A percentile compares a stretch with the other conserved stretches of the same genome.
These are phyloP conservation scores for Pneumocystis carinii DNA, from an alignment of 1,139 yeast species.

Conservation along the genomic window DNA sequence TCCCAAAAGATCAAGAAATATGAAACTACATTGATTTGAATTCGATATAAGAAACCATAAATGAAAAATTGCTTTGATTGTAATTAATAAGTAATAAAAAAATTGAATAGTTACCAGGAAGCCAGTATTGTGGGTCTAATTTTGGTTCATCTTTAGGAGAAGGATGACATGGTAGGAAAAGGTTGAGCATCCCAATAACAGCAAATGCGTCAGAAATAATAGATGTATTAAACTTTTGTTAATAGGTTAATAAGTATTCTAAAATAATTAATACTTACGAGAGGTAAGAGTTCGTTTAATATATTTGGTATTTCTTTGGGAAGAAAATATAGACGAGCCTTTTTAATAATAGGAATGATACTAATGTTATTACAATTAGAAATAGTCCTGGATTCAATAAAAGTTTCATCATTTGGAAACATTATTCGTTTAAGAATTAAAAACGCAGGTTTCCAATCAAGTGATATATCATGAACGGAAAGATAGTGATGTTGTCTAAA, in stretches of 20 bases:
- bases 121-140: constrained; percentile 17
- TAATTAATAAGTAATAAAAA: constrained; percentile 18
- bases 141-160: constrained; percentile 11
- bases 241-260: background rate
- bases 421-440: constrained; percentile 11
- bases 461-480: constrained; percentile 24
- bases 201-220: constrained; percentile 47
- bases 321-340: constrained; percentile 34
- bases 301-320: constrained; percentile 23
- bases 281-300: constrained; percentile 36
- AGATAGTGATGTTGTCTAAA: constrained; percentile 22
- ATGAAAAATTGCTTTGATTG: constrained; percentile 49
- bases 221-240: background rate
- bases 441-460: constrained; percentile 19
- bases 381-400: background rate
- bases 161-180: constrained; percentile 21
- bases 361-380: constrained; percentile 6
- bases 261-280: constrained; percentile 32
- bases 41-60: constrained; percentile 55
- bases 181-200: constrained; percentile 29
- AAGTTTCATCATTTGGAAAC: constrained; percentile 10
- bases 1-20: constrained; percentile 52
- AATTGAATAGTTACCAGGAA: constrained; percentile 14
- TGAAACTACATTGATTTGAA: constrained; percentile 48
- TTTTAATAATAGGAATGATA: constrained; percentile 11